These are phyloP conservation scores for Neurospora sp. DNA, from an alignment of 495 filamentous ascomycete genomes.

Conservation along the genomic window DNA sequence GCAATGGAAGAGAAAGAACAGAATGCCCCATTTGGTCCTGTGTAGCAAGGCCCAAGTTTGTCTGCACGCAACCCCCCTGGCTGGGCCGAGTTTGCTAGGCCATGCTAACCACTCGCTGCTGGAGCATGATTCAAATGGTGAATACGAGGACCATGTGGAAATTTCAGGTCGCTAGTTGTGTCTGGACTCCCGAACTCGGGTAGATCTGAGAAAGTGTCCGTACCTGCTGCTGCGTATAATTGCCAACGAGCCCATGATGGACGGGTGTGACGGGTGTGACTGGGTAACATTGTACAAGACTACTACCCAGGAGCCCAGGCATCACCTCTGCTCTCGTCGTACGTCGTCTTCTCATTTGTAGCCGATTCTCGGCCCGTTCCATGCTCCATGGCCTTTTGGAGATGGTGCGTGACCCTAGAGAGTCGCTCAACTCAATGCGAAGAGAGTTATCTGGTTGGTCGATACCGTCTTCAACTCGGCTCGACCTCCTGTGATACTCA, in stretches of 20 bases:
- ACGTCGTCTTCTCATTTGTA: neutral
- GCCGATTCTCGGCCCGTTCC: neutral
- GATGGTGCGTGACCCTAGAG: neutral
- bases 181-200: neutral
- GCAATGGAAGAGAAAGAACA: neutral
- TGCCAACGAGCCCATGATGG: neutral
- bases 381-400: neutral
- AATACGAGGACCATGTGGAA: neutral
- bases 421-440: neutral
- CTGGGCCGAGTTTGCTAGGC: neutral
- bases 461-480: neutral
- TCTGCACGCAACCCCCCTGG: neutral
- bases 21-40: neutral
- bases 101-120: neutral
- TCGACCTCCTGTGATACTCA: neutral
- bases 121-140: neutral
- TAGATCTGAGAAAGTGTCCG: neutral
- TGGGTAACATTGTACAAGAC: neutral
- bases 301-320: neutral
- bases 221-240: neutral
- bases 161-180: neutral
- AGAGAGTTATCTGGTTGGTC: neutral
- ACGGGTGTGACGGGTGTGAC: neutral
- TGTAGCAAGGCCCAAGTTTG: neutral
- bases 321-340: neutral